Evolutionary conservation across 2,329 filamentous ascomycete species (phyloP).

Genomic region (Ophiostoma pallidulum): DNA sequence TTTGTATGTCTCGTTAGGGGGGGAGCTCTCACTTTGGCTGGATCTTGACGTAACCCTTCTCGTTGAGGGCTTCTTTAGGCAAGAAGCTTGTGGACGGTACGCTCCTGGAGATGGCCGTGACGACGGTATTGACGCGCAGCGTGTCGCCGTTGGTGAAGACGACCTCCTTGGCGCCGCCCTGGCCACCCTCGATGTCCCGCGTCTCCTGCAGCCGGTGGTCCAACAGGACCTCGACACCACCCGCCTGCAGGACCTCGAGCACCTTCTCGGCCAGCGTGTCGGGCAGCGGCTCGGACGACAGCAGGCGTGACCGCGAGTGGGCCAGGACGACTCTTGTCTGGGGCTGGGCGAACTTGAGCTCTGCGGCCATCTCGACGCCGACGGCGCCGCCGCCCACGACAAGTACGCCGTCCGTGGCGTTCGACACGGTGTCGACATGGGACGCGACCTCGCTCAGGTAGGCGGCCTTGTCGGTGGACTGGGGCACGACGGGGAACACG

Average conservation of each 20-base stretch:
- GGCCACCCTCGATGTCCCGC: conserved; percentile 34
- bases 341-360: conserved; percentile 61
- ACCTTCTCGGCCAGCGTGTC: conserved; percentile 58
- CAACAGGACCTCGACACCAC: conserved; percentile 57
- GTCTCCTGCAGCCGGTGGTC: conserved; percentile 46
- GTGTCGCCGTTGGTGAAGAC: conserved; percentile 51
- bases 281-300: conserved; percentile 64
- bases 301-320: conserved; percentile 59
- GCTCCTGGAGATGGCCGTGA: conserved; percentile 59
- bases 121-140: conserved; percentile 53
- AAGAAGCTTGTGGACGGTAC: conserved; percentile 55
- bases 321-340: conserved; percentile 59
- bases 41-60: conserved; percentile 58
- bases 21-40: conserved; percentile 34
- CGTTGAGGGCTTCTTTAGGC: conserved; percentile 47
- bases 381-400: conserved; percentile 74
- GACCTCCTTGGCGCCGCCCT: conserved; percentile 33
- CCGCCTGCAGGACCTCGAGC: conserved; percentile 47
- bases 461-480: conserved; percentile 49
- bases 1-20: too few relatives aligned
- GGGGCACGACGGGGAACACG: conserved; percentile 64
- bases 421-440: conserved; percentile 47
- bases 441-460: conserved; percentile 53
- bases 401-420: conserved; percentile 49
- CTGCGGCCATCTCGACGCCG: conserved; percentile 72